phyloP scores from a whole-genome alignment of 2,329 filamentous ascomycete species.

The Neofusicoccum kwambonambiense region DNA sequence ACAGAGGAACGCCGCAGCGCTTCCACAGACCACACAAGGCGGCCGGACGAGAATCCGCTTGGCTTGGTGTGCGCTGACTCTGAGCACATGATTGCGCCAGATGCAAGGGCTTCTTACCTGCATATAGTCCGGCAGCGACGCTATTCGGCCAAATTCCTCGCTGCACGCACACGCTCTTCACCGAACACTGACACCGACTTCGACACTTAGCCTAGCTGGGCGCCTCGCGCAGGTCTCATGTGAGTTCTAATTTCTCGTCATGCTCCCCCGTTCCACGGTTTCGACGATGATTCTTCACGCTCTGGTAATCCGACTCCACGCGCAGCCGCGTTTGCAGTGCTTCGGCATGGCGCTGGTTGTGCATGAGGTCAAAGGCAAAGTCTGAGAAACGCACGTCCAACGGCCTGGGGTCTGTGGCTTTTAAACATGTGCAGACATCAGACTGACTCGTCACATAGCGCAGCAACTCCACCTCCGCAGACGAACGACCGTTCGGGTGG shows the following conservation, averaged over 20 bases:
- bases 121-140: neutral
- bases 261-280: neutral
- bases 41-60: neutral
- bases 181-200: neutral
- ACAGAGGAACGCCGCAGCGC: neutral
- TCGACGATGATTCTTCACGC: slow-evolving; percentile 27
- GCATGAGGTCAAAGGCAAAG: slow-evolving; percentile 51
- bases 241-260: slow-evolving; percentile 5
- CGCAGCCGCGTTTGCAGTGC: slow-evolving; percentile 44
- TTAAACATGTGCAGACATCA: neutral
- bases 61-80: neutral
- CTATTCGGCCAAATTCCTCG: slow-evolving; percentile 5
- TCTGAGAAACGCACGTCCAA: slow-evolving; percentile 34
- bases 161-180: neutral
- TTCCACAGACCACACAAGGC: neutral
- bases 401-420: neutral
- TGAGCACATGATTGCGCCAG: slow-evolving; percentile 1
- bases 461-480: slow-evolving; percentile 4
- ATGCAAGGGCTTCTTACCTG: slow-evolving; percentile 13
- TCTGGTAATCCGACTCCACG: slow-evolving; percentile 51
- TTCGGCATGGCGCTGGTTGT: slow-evolving; percentile 45
- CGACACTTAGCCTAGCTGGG: neutral
- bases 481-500: neutral
- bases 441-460: slow-evolving; percentile 18
- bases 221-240: slow-evolving; percentile 17